Evolutionary conservation across 2,329 filamentous ascomycete genomes (phyloP).

Genomic region (Corynespora cassiicola): DNA sequence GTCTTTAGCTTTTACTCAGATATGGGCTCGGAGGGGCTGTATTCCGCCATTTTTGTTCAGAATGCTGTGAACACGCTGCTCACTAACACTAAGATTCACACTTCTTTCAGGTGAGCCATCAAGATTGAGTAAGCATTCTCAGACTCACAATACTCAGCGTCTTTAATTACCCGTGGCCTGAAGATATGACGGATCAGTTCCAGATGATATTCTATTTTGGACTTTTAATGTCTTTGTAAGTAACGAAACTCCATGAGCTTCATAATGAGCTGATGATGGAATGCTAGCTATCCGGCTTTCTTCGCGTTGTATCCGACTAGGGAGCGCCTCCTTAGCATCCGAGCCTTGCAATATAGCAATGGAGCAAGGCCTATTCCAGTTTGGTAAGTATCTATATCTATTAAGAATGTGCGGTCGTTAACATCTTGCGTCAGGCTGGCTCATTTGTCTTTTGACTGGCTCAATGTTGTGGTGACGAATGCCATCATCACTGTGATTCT

Average conservation of each 20-base stretch:
- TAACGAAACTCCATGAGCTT: too few species aligned
- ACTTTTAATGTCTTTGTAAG: slow-evolving; percentile 69
- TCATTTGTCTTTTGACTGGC: slow-evolving; percentile 79
- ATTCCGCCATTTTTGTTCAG: slow-evolving; percentile 74
- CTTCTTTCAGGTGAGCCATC: slow-evolving; percentile 56
- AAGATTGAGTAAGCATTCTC: neutral
- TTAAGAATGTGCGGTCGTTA: neutral
- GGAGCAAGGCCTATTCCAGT: slow-evolving; percentile 80
- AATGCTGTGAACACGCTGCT: slow-evolving; percentile 87
- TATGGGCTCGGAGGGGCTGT: slow-evolving; percentile 65
- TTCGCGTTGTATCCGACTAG: slow-evolving; percentile 85
- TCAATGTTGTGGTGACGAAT: slow-evolving; percentile 70
- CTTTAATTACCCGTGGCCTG: slow-evolving; percentile 24
- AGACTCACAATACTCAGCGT: slow-evolving; percentile 8
- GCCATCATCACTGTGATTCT: slow-evolving; percentile 71
- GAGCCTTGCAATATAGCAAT: slow-evolving; percentile 87
- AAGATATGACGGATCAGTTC: slow-evolving; percentile 54
- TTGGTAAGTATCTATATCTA: too few species aligned
- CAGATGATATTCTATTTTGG: slow-evolving; percentile 79
- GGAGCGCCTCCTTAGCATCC: slow-evolving; percentile 77
- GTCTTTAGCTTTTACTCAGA: slow-evolving; percentile 75
- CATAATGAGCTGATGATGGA: too few species aligned
- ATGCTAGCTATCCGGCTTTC: slow-evolving; percentile 81
- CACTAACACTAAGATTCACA: slow-evolving; percentile 70
- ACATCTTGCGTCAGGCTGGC: too few species aligned